These are phyloP conservation scores for Citrus maxima DNA, from an alignment of 345 rosid species.

Conservation along the genomic window DNA sequence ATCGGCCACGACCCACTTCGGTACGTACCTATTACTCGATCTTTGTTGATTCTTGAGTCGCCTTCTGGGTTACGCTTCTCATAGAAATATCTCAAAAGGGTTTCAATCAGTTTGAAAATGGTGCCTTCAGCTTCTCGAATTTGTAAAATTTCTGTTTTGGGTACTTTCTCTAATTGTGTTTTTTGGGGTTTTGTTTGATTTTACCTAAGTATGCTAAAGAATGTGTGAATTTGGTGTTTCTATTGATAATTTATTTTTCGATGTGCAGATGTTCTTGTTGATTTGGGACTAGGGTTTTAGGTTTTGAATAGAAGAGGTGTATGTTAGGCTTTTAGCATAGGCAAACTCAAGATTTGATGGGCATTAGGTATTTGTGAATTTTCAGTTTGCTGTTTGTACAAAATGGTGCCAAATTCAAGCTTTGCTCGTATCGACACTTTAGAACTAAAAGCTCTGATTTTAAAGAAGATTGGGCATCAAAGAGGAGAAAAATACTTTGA, in stretches of 20 bases:
- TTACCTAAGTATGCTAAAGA: neutral
- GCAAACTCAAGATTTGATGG: constrained; percentile 19
- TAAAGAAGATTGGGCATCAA: constrained; percentile 61
- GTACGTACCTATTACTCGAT: neutral
- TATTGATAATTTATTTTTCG: constrained; percentile 16
- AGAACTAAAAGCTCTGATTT: constrained; percentile 45
- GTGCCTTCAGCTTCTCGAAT: neutral
- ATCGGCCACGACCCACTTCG: neutral
- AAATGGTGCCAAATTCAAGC: constrained; percentile 34
- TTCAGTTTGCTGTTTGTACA: constrained; percentile 5
- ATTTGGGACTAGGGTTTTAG: constrained; percentile 23
- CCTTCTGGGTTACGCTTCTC: constrained; percentile 4
- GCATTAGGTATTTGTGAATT: constrained; percentile 7
- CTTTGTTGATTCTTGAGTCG: constrained; percentile 8
- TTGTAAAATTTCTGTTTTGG: neutral
- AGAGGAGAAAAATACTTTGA: constrained; percentile 77
- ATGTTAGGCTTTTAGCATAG: constrained; percentile 4
- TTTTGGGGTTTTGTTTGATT: neutral
- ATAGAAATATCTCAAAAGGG: constrained; percentile 1
- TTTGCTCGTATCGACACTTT: constrained; percentile 38
- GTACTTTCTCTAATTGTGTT: neutral
- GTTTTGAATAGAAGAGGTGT: constrained; percentile 17
- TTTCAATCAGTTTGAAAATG: neutral
- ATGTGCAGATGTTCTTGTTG: constrained; percentile 13
- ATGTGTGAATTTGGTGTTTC: neutral